phyloP scores from a whole-genome alignment of 1,284 basidiomycete genomes.

The Ganoderma multipileum region DNA sequence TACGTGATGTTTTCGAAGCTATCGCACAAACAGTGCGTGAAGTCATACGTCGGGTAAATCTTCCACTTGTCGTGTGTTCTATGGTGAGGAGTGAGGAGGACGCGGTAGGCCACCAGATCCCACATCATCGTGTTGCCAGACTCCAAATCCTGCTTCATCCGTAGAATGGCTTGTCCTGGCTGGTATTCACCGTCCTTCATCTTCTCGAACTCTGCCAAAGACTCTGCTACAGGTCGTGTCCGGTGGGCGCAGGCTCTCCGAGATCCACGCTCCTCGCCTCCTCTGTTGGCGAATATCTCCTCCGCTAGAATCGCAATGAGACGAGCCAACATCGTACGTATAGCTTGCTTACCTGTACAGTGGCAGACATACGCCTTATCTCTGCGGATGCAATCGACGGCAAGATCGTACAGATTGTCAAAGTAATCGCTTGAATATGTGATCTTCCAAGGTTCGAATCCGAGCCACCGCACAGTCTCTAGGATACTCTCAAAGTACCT shows the following conservation, averaged over 20 bases:
- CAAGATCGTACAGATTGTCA: constrained; percentile 86
- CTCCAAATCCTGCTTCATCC: constrained; percentile 97
- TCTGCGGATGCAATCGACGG: constrained; percentile 89
- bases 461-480: constrained; percentile 96
- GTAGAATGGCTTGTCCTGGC: constrained; percentile 90
- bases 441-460: constrained; percentile 98
- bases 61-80: constrained; percentile 94
- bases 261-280: constrained; percentile 82
- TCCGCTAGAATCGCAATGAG: constrained; percentile 63
- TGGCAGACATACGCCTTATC: constrained; percentile 97
- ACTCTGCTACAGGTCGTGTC: constrained; percentile 84
- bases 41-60: constrained; percentile 98
- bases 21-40: constrained; percentile 98
- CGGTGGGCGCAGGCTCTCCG: constrained; percentile 91
- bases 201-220: constrained; percentile 86
- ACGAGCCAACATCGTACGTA: neutral
- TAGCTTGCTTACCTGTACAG: constrained; percentile 74
- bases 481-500: constrained; percentile 96
- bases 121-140: constrained; percentile 99
- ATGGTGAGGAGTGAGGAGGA: constrained; percentile 92
- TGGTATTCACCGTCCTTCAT: constrained; percentile 94
- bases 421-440: constrained; percentile 99
- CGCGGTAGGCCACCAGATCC: constrained; percentile 97
- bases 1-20: constrained; percentile 99
- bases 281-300: constrained; percentile 89